Percentiles rank a stretch among this genome's conserved stretches.
Evolutionary conservation across 1,284 basidiomycete genomes (phyloP).

Genomic region (Inonotus hispidus): DNA sequence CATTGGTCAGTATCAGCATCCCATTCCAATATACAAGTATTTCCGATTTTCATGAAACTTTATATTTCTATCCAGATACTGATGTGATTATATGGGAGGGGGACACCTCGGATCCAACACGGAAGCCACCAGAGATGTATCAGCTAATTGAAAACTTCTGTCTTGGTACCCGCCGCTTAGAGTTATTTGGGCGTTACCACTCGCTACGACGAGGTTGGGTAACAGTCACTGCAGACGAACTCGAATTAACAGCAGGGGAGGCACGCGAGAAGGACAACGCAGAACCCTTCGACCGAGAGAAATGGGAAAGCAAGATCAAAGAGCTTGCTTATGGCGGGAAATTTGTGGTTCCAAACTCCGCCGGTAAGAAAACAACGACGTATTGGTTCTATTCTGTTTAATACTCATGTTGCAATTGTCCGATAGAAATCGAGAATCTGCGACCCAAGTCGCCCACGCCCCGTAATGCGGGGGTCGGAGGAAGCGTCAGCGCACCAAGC

Average conservation of each 20-base stretch:
- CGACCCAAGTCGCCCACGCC: constrained; percentile 82
- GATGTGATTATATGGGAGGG: constrained; percentile 97
- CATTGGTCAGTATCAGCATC: constrained; percentile 54
- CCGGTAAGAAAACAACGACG: constrained; percentile 29
- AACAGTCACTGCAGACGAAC: constrained; percentile 66
- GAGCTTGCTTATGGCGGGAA: constrained; percentile 38
- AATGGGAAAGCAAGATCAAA: constrained; percentile 33
- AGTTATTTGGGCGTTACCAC: constrained; percentile 78
- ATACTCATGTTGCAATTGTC: background rate
- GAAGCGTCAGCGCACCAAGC: background rate
- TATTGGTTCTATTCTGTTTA: background rate
- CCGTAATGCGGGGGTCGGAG: constrained; percentile 30
- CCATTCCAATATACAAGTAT: background rate
- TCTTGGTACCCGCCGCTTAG: constrained; percentile 86
- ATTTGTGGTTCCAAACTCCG: constrained; percentile 61
- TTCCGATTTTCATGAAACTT: constrained; percentile 1
- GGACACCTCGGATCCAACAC: constrained; percentile 69
- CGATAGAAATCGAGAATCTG: constrained; percentile 74
- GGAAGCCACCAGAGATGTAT: constrained; percentile 94
- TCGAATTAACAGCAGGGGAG: constrained; percentile 36
- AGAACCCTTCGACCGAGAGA: constrained; percentile 21
- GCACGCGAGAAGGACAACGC: constrained; percentile 41
- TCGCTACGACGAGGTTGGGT: constrained; percentile 89
- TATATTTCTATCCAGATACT: constrained; percentile 57
- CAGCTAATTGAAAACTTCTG: constrained; percentile 97